A percentile compares a stretch with the other conserved stretches of the same genome.
Conservation (phyloP, 225 moss, liverwort and hornwort species). For the Bryoerythrophyllum caledonicum region DNA sequence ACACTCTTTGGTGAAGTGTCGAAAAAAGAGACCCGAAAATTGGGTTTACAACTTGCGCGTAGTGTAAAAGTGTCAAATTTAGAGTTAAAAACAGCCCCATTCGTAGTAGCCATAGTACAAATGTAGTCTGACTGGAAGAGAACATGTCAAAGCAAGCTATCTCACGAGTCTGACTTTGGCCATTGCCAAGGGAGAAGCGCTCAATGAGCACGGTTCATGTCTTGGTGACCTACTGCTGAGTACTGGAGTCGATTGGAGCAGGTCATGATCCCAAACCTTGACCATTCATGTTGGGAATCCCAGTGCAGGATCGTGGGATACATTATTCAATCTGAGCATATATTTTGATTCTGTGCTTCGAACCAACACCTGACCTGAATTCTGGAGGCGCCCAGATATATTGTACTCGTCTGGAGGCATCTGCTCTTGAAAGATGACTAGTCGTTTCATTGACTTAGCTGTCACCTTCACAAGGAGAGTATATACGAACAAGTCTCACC, state of each 20-base stretch:
- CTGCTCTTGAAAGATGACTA: slow-evolving; percentile 16
- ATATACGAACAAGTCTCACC: slow-evolving; percentile 21
- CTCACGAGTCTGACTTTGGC: background rate
- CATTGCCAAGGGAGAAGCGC: slow-evolving; percentile 3
- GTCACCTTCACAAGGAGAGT: slow-evolving; percentile 17
- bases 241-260: slow-evolving; percentile 5
- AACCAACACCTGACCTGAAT: slow-evolving; percentile 6
- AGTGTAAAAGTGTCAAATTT: too few relatives aligned
- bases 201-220: background rate
- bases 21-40: too few relatives aligned
- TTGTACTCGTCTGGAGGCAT: background rate
- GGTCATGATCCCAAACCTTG: background rate
- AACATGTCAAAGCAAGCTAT: background rate
- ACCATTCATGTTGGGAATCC: slow-evolving; percentile 13
- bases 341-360: slow-evolving; percentile 9
- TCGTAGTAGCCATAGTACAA: too few relatives aligned
- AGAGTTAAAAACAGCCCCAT: too few relatives aligned
- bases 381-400: slow-evolving; percentile 17
- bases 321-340: background rate
- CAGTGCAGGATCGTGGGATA: slow-evolving; percentile 13
- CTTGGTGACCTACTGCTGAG: slow-evolving; percentile 11
- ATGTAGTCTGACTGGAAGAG: too few relatives aligned
- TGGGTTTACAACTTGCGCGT: too few relatives aligned
- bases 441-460: slow-evolving; percentile 19
- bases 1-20: too few relatives aligned